Evolutionary conservation across 2,329 filamentous ascomycete genomes (phyloP).

Genomic region (Fusarium tjaetaba): DNA sequence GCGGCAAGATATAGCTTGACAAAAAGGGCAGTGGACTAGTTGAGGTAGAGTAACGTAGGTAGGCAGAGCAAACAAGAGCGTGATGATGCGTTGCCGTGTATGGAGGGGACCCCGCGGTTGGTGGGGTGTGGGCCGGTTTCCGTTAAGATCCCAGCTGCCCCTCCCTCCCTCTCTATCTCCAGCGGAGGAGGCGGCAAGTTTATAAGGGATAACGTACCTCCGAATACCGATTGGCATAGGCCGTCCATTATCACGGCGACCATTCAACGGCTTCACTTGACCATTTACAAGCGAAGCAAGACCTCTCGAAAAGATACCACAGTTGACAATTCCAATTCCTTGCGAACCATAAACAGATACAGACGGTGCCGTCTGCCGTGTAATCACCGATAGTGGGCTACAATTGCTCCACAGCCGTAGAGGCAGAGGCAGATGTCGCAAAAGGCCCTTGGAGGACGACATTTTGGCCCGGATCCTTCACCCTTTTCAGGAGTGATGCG

Average conservation of each 20-base stretch:
- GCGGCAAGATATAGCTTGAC: conserved; percentile 3
- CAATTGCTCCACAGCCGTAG: conserved; percentile 40
- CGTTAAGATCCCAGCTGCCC: neutral
- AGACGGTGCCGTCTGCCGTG: conserved; percentile 23
- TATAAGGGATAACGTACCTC: conserved; percentile 39
- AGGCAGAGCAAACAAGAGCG: conserved; percentile 17
- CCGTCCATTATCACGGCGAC: conserved; percentile 32
- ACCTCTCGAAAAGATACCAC: conserved; percentile 10
- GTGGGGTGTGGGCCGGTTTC: conserved; percentile 20
- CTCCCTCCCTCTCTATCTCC: conserved; percentile 5
- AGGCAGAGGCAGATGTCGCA: conserved; percentile 42
- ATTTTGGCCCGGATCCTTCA: conserved; percentile 35
- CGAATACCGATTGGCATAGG: conserved; percentile 36
- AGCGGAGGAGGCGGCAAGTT: neutral
- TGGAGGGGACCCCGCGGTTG: conserved; percentile 29
- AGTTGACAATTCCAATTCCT: neutral
- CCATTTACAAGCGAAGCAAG: conserved; percentile 22
- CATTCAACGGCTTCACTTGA: conserved; percentile 20
- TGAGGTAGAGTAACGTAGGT: neutral
- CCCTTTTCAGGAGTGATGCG: conserved; percentile 25
- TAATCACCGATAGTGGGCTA: conserved; percentile 35
- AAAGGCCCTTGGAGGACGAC: conserved; percentile 43
- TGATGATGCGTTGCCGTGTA: conserved; percentile 29
- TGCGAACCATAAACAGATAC: neutral
- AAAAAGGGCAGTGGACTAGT: conserved; percentile 17